Percentiles rank a stretch among this genome's conserved stretches.
These are phyloP conservation scores for Chrysoporthe deuterocubensis DNA, from an alignment of 2,329 filamentous ascomycete species.

Conservation along the genomic window DNA sequence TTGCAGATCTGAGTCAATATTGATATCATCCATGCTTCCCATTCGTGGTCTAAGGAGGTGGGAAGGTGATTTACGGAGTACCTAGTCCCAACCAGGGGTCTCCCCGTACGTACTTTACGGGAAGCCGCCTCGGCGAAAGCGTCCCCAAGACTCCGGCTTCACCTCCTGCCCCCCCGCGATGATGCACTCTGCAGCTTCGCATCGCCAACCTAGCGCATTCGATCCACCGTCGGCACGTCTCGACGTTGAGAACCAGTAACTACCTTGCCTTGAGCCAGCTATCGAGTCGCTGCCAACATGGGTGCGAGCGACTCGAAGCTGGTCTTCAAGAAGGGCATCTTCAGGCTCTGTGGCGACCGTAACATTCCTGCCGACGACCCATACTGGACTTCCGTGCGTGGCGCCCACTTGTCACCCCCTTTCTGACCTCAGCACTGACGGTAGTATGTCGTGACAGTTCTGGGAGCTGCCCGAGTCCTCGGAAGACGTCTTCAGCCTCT, in stretches of 20 bases:
- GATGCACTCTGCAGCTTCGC: not conserved
- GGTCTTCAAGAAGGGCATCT: conserved; percentile 98
- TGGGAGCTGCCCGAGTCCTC: conserved; percentile 96
- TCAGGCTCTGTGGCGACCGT: conserved; percentile 89
- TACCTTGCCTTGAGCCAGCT: conserved; percentile 23
- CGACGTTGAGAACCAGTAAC: conserved; percentile 10
- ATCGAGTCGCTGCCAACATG: conserved; percentile 59
- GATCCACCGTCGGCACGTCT: not conserved
- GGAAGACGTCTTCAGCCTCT: conserved; percentile 96
- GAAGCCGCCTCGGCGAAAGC: not conserved
- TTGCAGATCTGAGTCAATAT: conserved; percentile 4
- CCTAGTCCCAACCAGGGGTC: not conserved
- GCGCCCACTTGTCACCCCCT: not conserved
- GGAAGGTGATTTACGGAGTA: not conserved
- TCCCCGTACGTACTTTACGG: not conserved
- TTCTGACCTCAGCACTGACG: conserved; percentile 7
- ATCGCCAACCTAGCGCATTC: not conserved
- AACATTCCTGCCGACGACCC: conserved; percentile 85
- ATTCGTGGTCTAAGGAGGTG: not conserved
- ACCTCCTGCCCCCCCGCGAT: not conserved
- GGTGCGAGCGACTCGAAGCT: conserved; percentile 98
- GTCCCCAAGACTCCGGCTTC: not conserved
- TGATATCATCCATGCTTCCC: not conserved
- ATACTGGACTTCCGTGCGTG: conserved; percentile 87
- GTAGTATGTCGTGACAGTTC: conserved; percentile 61